These are phyloP conservation scores for Nemania serpens DNA, from an alignment of 2,329 filamentous ascomycete species.

Conservation along the genomic window DNA sequence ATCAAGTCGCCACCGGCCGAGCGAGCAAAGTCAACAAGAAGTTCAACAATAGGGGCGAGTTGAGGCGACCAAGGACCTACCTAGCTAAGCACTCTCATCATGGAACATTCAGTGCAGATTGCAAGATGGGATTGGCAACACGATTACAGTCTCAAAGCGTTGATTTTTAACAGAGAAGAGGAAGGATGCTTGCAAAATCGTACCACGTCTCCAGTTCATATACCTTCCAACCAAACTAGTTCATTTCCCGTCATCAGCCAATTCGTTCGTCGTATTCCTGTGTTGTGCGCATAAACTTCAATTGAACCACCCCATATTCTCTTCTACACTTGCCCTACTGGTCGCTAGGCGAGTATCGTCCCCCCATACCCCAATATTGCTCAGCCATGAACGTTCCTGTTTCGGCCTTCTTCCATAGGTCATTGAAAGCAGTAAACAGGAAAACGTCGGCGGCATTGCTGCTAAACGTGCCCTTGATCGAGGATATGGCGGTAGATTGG, in stretches of 20 bases:
- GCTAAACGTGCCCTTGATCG: constrained; percentile 65
- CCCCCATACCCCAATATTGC: constrained; percentile 73
- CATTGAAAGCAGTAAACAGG: constrained; percentile 80
- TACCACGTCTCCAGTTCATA: constrained; percentile 32
- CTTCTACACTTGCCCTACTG: constrained; percentile 13
- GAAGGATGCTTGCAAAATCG: constrained; percentile 33
- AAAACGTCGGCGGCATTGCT: constrained; percentile 59
- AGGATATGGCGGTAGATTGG: constrained; percentile 67
- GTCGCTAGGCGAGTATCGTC: constrained; percentile 40
- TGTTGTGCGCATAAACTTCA: constrained; percentile 12
- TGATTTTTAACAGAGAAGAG: constrained; percentile 22
- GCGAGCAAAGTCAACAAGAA: not conserved
- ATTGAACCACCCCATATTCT: not conserved
- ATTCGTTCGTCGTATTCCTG: constrained; percentile 26
- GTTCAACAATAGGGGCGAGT: too few relatives aligned
- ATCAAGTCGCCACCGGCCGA: not conserved
- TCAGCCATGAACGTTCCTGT: constrained; percentile 70
- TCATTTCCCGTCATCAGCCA: constrained; percentile 24
- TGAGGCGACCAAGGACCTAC: too few relatives aligned
- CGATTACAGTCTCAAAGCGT: constrained; percentile 16
- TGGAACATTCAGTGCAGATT: not conserved
- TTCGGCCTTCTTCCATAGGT: constrained; percentile 74
- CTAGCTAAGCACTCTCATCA: not conserved
- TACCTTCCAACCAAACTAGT: constrained; percentile 23
- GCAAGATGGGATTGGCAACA: not conserved